Conservation (phyloP, 495 filamentous ascomycete species). For the Penicillium coffeae region DNA sequence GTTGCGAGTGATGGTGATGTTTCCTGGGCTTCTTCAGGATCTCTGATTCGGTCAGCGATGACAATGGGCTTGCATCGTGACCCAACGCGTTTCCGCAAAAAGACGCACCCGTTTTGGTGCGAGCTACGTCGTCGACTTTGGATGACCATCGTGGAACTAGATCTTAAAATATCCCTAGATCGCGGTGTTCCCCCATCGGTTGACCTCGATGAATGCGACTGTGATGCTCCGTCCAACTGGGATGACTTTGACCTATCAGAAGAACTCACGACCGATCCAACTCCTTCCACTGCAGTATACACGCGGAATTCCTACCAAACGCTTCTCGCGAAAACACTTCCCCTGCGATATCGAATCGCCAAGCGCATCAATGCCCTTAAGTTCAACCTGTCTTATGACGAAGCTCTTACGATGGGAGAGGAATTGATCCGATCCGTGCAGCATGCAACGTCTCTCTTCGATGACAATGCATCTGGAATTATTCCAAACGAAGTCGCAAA, state of each 20-base stretch:
- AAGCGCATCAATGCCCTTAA: constrained; percentile 47
- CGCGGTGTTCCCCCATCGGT: constrained; percentile 51
- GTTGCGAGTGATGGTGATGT: constrained; percentile 50
- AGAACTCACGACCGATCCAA: constrained; percentile 30
- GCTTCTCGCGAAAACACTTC: constrained; percentile 43
- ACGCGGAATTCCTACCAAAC: constrained; percentile 54
- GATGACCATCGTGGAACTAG: constrained; percentile 59
- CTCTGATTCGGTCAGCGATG: constrained; percentile 53
- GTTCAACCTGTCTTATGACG: constrained; percentile 47
- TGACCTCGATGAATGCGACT: constrained; percentile 44
- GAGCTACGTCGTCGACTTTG: constrained; percentile 59
- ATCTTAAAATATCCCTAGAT: constrained; percentile 53
- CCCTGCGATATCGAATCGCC: constrained; percentile 46
- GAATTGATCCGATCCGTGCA: constrained; percentile 37
- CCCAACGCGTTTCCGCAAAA: constrained; percentile 47
- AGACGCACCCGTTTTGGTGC: constrained; percentile 38
- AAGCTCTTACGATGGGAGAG: constrained; percentile 44
- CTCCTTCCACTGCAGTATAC: constrained; percentile 29
- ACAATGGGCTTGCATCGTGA: constrained; percentile 58
- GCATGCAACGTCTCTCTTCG: constrained; percentile 21
- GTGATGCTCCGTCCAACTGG: constrained; percentile 50
- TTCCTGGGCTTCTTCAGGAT: constrained; percentile 53
- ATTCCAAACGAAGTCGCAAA: constrained; percentile 16
- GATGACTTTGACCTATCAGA: constrained; percentile 55
- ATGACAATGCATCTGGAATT: constrained; percentile 21